These are phyloP conservation scores for Cadophora gregata DNA, from an alignment of 2,329 filamentous ascomycete species.

Conservation along the genomic window DNA sequence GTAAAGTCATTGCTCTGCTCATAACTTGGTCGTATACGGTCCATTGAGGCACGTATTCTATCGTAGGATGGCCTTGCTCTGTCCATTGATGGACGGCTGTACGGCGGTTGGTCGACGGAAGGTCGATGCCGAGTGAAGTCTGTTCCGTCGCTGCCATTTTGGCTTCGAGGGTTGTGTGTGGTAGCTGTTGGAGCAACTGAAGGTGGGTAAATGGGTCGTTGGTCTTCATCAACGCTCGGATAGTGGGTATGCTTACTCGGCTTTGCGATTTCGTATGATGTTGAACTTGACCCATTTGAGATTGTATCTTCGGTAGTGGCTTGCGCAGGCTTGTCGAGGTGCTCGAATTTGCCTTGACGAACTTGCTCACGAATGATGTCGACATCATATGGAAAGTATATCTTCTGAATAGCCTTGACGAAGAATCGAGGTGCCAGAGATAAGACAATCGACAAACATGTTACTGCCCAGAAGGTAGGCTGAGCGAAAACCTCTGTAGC, in stretches of 20 bases:
- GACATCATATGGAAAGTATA: slow-evolving; percentile 90
- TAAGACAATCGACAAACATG: slow-evolving; percentile 78
- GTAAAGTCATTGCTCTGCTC: slow-evolving; percentile 92
- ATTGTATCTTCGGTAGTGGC: slow-evolving; percentile 40
- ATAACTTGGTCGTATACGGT: slow-evolving; percentile 81
- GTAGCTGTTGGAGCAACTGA: slow-evolving; percentile 79
- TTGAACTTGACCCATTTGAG: slow-evolving; percentile 56
- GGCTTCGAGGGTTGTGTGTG: slow-evolving; percentile 80
- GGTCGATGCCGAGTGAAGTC: slow-evolving; percentile 77
- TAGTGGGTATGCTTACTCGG: slow-evolving; percentile 60
- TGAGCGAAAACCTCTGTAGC: slow-evolving; percentile 80
- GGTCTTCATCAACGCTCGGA: slow-evolving; percentile 80
- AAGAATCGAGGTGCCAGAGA: slow-evolving; percentile 88
- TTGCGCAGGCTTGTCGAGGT: slow-evolving; percentile 54
- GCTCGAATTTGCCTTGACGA: slow-evolving; percentile 79
- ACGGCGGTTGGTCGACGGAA: slow-evolving; percentile 58
- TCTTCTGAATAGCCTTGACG: slow-evolving; percentile 88
- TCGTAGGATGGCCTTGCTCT: slow-evolving; percentile 85
- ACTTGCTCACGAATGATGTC: slow-evolving; percentile 97
- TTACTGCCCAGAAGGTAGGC: slow-evolving; percentile 85
- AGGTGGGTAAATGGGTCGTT: slow-evolving; percentile 91
- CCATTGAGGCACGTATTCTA: slow-evolving; percentile 84
- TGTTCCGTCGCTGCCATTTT: slow-evolving; percentile 93
- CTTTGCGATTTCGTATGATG: slow-evolving; percentile 62
- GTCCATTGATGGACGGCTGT: slow-evolving; percentile 52